Evolutionary conservation across 139 green algal genomes (phyloP).

Genomic region (Chlamydomonas eustigma): DNA sequence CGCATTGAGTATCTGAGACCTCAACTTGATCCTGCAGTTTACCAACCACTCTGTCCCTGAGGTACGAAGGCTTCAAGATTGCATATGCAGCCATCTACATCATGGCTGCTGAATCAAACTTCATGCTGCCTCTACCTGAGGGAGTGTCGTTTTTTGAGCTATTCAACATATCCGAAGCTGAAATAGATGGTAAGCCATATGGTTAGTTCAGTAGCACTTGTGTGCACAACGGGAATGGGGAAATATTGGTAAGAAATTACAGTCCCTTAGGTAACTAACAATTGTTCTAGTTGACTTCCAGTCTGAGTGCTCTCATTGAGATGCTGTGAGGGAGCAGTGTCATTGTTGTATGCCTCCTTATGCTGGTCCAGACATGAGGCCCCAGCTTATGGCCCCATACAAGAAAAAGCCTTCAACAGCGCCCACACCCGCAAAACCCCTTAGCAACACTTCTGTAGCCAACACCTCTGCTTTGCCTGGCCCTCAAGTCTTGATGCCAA

Average conservation of each 20-base stretch:
- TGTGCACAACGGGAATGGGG: not conserved
- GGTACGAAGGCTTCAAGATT: slow-evolving; percentile 35
- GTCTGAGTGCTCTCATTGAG: not conserved
- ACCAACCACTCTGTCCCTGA: slow-evolving; percentile 37
- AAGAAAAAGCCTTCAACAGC: not conserved
- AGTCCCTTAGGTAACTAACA: not conserved
- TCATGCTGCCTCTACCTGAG: not conserved
- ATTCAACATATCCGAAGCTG: not conserved
- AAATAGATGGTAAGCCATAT: slow-evolving; percentile 14
- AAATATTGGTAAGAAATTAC: not conserved
- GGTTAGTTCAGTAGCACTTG: not conserved
- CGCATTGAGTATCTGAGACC: too few relatives aligned
- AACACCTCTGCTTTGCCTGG: not conserved
- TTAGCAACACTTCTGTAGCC: not conserved
- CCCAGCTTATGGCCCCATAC: not conserved
- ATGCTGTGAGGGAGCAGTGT: not conserved
- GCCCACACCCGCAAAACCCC: not conserved
- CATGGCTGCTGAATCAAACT: not conserved
- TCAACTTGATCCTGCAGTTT: slow-evolving; percentile 41
- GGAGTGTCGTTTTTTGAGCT: not conserved
- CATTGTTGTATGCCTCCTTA: too few relatives aligned
- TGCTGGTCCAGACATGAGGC: not conserved
- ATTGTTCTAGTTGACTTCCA: not conserved
- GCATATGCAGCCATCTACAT: slow-evolving; percentile 9
- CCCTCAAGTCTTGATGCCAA: not conserved